Percentiles rank a stretch among this genome's conserved stretches.
phyloP scores from a whole-genome alignment of 2,329 filamentous ascomycete genomes.

The Hypoxylon sp. region DNA sequence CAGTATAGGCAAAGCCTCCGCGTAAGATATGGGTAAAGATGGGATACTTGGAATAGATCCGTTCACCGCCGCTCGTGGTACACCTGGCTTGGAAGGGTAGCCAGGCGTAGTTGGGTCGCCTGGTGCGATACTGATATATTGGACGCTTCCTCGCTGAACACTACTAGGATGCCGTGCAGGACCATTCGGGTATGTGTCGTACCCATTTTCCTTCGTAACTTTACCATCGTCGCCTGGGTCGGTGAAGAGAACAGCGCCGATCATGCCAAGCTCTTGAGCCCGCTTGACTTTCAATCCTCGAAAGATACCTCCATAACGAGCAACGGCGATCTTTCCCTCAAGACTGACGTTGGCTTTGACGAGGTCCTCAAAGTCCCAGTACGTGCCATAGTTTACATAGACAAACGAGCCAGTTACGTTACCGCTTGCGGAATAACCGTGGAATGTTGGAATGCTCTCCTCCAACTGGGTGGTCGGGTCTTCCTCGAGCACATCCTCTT shows the following conservation, averaged over 20 bases:
- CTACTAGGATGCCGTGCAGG: conserved; percentile 89
- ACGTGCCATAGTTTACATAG: conserved; percentile 93
- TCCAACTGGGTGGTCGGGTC: conserved; percentile 82
- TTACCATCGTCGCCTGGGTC: conserved; percentile 92
- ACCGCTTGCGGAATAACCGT: conserved; percentile 92
- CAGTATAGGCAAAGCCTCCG: conserved; percentile 88
- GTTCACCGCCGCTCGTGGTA: conserved; percentile 78
- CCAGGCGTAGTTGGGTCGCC: conserved; percentile 93
- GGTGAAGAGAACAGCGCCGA: conserved; percentile 86
- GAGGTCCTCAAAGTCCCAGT: conserved; percentile 86
- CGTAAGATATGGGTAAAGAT: conserved; percentile 90
- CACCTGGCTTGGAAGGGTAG: conserved; percentile 93
- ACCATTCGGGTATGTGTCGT: conserved; percentile 84
- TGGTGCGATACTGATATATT: conserved; percentile 79
- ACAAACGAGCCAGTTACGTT: conserved; percentile 92
- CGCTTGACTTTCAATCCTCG: conserved; percentile 93
- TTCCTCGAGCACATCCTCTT: conserved; percentile 87
- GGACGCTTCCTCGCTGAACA: conserved; percentile 89
- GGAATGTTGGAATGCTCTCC: conserved; percentile 88
- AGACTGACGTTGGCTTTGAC: conserved; percentile 80
- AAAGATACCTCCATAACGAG: conserved; percentile 88
- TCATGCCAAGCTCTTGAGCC: conserved; percentile 90
- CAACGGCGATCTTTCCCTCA: conserved; percentile 87
- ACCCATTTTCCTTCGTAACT: conserved; percentile 84
- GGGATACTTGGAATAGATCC: conserved; percentile 85